A percentile compares a stretch with the other conserved stretches of the same genome.
These are phyloP conservation scores for Metschnikowia bowlesiae DNA, from an alignment of 805 yeast species.

Conservation along the genomic window DNA sequence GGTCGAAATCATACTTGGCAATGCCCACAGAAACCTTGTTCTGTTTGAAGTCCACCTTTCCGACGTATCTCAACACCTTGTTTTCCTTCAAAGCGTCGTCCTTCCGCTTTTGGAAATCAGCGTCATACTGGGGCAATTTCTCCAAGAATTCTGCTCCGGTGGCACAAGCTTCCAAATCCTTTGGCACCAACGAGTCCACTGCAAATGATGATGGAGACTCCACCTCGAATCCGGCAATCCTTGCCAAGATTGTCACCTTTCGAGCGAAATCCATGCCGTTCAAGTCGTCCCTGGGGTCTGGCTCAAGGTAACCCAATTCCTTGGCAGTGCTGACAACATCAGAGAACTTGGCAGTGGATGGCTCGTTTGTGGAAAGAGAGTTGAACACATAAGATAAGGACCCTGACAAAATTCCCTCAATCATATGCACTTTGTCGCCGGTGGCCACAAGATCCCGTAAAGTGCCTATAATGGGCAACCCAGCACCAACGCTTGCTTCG, in stretches of 20 bases:
- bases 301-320: conserved; percentile 92
- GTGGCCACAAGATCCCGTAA: conserved; percentile 84
- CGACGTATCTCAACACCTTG: conserved; percentile 91
- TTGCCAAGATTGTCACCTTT: conserved; percentile 92
- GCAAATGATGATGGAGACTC: conserved; percentile 90
- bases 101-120: conserved; percentile 70
- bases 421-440: conserved; percentile 86
- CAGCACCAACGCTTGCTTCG: conserved; percentile 99
- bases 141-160: conserved; percentile 75
- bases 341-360: conserved; percentile 68
- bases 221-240: conserved; percentile 82
- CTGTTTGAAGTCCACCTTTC: conserved; percentile 74
- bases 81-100: conserved; percentile 75
- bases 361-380: conserved; percentile 71
- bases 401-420: conserved; percentile 97
- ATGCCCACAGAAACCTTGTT: conserved; percentile 79
- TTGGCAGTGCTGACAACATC: conserved; percentile 88
- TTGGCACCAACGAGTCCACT: conserved; percentile 89
- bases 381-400: conserved; percentile 93
- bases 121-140: conserved; percentile 79
- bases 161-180: conserved; percentile 67
- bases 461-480: conserved; percentile 88
- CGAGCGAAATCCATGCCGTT: conserved; percentile 98
- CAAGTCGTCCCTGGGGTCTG: conserved; percentile 98
- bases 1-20: conserved; percentile 79